These are phyloP conservation scores for Graphilbum sp. DNA, from an alignment of 2,329 filamentous ascomycete genomes.

Conservation along the genomic window DNA sequence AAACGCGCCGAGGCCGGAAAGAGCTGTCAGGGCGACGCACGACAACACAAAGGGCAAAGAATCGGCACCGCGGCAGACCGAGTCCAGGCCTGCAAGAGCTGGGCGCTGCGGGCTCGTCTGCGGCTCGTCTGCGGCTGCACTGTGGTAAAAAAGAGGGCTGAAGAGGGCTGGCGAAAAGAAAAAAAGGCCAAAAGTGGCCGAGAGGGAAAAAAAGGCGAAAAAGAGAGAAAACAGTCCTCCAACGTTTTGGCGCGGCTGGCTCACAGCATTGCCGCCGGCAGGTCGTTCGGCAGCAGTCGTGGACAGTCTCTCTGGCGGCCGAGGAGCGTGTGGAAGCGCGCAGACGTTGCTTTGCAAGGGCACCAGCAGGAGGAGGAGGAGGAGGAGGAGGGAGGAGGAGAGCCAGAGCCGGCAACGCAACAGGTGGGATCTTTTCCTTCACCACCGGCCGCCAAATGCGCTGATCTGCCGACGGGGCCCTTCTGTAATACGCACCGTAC, in stretches of 20 bases:
- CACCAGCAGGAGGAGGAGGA: conserved; percentile 1
- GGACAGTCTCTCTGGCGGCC: neutral
- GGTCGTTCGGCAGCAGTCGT: neutral
- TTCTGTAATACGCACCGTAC: neutral
- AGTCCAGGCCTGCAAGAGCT: too few species aligned
- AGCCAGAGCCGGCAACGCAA: neutral
- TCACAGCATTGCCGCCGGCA: conserved; percentile 2
- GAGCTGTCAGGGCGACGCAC: neutral
- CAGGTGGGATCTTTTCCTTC: conserved; percentile 2
- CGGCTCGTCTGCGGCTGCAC: too few species aligned
- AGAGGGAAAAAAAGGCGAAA: neutral
- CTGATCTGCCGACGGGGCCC: conserved; percentile 3
- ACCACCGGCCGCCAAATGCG: conserved; percentile 1
- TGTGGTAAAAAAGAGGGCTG: neutral
- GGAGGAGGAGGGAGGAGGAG: neutral
- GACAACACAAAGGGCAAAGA: neutral
- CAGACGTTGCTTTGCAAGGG: neutral
- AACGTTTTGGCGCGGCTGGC: neutral
- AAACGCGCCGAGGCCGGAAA: neutral
- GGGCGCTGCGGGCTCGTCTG: too few species aligned
- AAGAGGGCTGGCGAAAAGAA: neutral
- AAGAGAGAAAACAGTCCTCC: neutral
- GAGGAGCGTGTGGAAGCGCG: neutral
- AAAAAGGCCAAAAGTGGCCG: neutral
- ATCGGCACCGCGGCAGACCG: neutral